Evolutionary conservation across 116 monocot genomes (phyloP).

Genomic region (Trichopus zeylanicus): DNA sequence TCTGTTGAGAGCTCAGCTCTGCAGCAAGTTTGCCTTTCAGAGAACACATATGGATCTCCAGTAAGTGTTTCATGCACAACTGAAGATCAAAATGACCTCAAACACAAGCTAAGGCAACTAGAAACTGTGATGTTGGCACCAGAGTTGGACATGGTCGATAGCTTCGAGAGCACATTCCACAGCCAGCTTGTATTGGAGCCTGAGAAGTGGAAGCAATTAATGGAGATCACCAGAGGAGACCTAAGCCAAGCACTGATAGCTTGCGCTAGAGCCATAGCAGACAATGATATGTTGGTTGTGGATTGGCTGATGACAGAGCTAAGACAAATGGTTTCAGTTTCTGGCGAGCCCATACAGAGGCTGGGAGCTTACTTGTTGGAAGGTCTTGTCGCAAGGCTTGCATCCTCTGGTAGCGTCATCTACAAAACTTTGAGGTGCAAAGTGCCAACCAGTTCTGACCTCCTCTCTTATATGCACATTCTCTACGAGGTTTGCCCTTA

Average conservation of each 20-base stretch:
- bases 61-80: slow-evolving; percentile 49
- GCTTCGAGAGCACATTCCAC: slow-evolving; percentile 18
- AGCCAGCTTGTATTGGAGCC: slow-evolving; percentile 17
- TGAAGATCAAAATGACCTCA: slow-evolving; percentile 53
- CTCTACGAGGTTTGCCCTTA: slow-evolving; percentile 50
- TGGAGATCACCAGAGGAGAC: slow-evolving; percentile 51
- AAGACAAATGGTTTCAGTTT: slow-evolving; percentile 73
- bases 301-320: slow-evolving; percentile 47
- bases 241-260: slow-evolving; percentile 52
- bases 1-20: slow-evolving; percentile 41
- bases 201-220: slow-evolving; percentile 26
- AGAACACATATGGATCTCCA: slow-evolving; percentile 48
- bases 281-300: slow-evolving; percentile 29
- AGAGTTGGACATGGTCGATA: slow-evolving; percentile 34
- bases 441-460: slow-evolving; percentile 66
- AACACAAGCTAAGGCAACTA: slow-evolving; percentile 53
- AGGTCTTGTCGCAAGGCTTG: slow-evolving; percentile 73
- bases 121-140: slow-evolving; percentile 73
- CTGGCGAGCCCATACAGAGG: slow-evolving; percentile 72
- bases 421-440: slow-evolving; percentile 85
- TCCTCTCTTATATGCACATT: slow-evolving; percentile 88
- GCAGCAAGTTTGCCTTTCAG: slow-evolving; percentile 45
- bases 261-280: slow-evolving; percentile 63
- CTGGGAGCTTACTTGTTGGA: slow-evolving; percentile 83
- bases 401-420: slow-evolving; percentile 71